Evolutionary conservation across 2,329 filamentous ascomycete genomes (phyloP), one percentile per base, ranked within the genome.

Genomic region (Nakataea oryzae): DNA sequence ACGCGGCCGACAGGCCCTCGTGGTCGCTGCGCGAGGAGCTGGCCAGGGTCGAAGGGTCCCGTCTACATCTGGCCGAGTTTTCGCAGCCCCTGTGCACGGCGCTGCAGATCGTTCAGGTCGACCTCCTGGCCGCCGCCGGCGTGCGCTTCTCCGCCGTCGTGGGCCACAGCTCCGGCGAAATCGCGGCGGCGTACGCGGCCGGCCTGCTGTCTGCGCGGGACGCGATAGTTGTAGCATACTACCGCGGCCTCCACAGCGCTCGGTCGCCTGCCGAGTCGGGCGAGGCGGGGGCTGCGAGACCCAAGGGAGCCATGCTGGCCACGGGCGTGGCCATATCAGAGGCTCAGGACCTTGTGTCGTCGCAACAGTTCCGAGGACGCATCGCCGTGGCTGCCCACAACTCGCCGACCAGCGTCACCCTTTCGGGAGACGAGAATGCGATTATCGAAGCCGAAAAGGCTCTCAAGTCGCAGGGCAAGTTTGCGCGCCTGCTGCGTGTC

Each of bases 241-340:
- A 62, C 63, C 70, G 63, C 50, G 69, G 62, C n/a, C 29, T 60
- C 21, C 29, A 55, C 47, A 28, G n/a, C 41, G 27, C 58, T 47
- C n/a, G 26, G 12, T 7, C 50, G 8, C 8, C 54, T n/a, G n/a
- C n/a, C n/a, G n/a, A n/a, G n/a, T n/a, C 54, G 54, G 54, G 8
- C 11, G 13, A 8, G 24, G 24, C 5, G 58, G 32, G 1, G 27
- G 24, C 17, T n/a, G 26, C 24, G 69, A 69, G 0, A 74, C 71
- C 0, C 29, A 47, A 57, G 30, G 69, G 70, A 11, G 77, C 76
- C 0, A 71, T 69, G 50, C 79, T 81, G 76, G 74, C 79, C 62
- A 77, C 73, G 0, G 74, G 76, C 1, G 72, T 73, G 1, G 24
- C 4, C 24, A 21, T 34, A 5, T 26, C 47, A 17, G 27, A 27